phyloP scores from a whole-genome alignment of 73 alveolate species.

The Breviolum minutum region DNA sequence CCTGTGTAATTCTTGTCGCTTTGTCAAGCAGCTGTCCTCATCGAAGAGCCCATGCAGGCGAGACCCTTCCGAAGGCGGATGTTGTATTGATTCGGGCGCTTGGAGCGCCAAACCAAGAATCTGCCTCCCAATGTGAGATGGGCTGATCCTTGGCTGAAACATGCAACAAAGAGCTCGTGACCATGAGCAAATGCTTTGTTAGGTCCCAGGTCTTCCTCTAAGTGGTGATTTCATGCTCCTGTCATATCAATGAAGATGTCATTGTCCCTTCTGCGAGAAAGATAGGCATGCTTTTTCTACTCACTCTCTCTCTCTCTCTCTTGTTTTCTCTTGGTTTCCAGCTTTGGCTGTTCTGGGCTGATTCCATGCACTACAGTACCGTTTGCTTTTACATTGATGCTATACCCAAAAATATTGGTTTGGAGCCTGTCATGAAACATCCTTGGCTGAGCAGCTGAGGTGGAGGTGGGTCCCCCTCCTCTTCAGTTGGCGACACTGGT shows the following conservation, averaged over 20 bases:
- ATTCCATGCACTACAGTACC: neutral
- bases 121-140: slow-evolving; percentile 82
- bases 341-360: neutral
- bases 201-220: no score
- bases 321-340: neutral
- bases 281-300: no score
- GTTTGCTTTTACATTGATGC: no score
- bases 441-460: neutral
- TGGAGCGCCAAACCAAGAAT: slow-evolving; percentile 29
- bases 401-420: neutral
- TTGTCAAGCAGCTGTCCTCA: slow-evolving; percentile 28
- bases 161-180: neutral
- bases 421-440: neutral
- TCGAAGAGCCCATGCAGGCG: slow-evolving; percentile 57
- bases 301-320: no score
- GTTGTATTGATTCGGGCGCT: slow-evolving; percentile 14
- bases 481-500: slow-evolving; percentile 47
- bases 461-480: slow-evolving; percentile 3
- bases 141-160: slow-evolving; percentile 51
- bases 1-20: neutral
- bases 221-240: no score
- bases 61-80: slow-evolving; percentile 66
- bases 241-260: neutral
- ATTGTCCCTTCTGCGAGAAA: no score
- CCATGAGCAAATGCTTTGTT: no score